Evolutionary conservation across 345 rosid genomes (phyloP), one percentile per base, ranked within the genome.

Genomic region (Combretum micranthum): DNA sequence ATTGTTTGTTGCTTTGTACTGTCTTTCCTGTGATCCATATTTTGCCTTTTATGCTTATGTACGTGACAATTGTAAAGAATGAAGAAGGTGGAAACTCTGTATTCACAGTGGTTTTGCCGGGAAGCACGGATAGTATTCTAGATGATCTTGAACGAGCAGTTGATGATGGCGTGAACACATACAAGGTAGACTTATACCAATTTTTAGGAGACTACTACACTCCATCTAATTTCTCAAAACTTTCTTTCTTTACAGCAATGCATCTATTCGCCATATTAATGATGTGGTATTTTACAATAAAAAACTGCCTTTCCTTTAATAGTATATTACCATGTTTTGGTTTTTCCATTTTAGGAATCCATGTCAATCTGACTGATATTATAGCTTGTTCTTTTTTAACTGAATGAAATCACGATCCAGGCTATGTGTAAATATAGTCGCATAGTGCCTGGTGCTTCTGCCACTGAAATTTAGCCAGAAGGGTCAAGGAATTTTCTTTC

Each of bases 131-230:
- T 48, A 87, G 99, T 69, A 90, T 87, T 55, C 72, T 94, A 63
- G 99, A 94, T 62, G 97, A 94, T 69, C 97, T 90, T 71, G 99
- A 94, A 78, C 83, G 97, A 81, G 99, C 99, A 32, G 90, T 94
- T 66, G 99, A 94, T 53, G 99, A 94, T 70, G 99, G 99, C 73
- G 99, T 94, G 53, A 94, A 94, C 50, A 90, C 96, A 19, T 94
- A 90, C 72, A 94, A 90, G 95, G 99, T 94, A 62, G 54, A 59
- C 59, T 66, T 23, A 44, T 46, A 22, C 37, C 42, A 58, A 47
- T 72, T 13, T 56, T 32, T 32, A 32, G 39, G 17, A 16, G 22
- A 54, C 16, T 37, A 9, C n/a, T 32, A 7, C 39, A 5, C 39
- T 32, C n/a, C 39, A 32, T 32, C 39, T 32, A 32, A 32, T 32